Conservation (phyloP, 768 basidiomycete genomes). For the Trametes gibbosa region DNA sequence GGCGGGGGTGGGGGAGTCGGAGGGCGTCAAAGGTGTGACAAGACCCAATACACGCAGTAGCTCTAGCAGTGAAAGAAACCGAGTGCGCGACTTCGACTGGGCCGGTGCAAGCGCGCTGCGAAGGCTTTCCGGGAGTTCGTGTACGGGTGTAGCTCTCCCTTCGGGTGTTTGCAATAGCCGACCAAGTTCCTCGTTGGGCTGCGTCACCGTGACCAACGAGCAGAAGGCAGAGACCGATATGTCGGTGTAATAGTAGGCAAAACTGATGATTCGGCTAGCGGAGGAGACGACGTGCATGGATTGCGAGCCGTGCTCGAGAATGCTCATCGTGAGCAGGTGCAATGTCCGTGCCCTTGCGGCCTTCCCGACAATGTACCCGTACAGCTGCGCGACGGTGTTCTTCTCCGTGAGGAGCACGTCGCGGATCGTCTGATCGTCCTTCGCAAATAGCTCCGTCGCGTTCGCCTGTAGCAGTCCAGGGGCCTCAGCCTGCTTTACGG, state of each 20-base stretch:
- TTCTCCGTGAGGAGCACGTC: conserved; percentile 67
- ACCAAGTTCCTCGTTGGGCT: conserved; percentile 56
- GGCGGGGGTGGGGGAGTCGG: conserved; percentile 39
- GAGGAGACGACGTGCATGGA: conserved; percentile 49
- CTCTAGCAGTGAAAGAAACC: conserved; percentile 61
- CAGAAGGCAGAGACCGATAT: conserved; percentile 66
- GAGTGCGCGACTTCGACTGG: conserved; percentile 53
- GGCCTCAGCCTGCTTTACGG: background rate
- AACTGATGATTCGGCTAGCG: conserved; percentile 54
- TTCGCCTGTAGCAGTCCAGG: conserved; percentile 2
- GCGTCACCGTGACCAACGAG: conserved; percentile 55
- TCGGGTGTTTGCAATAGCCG: conserved; percentile 46
- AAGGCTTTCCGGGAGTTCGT: conserved; percentile 51
- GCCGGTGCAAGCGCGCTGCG: conserved; percentile 54
- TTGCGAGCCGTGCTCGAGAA: conserved; percentile 40
- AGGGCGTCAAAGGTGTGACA: conserved; percentile 53
- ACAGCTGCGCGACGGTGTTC: conserved; percentile 66
- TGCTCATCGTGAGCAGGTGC: conserved; percentile 52
- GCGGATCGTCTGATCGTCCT: conserved; percentile 53
- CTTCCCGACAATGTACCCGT: conserved; percentile 73
- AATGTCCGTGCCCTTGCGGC: conserved; percentile 60
- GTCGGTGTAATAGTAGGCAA: conserved; percentile 61
- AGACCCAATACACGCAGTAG: conserved; percentile 57
- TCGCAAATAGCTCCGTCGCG: conserved; percentile 49
- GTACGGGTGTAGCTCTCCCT: conserved; percentile 48